Evolutionary conservation across 2,329 filamentous ascomycete species (phyloP).

Genomic region (Arachnopeziza araneosa): DNA sequence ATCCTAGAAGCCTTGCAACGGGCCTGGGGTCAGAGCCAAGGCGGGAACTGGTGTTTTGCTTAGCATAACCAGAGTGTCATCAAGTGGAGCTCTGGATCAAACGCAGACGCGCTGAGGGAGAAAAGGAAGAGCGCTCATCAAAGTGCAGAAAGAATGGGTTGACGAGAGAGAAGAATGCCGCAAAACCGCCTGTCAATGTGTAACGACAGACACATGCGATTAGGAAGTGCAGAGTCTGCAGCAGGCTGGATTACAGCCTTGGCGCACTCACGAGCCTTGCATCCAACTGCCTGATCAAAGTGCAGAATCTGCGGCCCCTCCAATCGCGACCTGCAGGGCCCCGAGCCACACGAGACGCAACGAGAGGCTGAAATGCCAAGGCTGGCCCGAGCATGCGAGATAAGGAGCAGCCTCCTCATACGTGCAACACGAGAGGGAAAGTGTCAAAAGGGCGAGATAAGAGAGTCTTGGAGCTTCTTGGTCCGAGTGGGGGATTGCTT

Average conservation of each 20-base stretch:
- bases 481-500: neutral
- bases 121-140: neutral
- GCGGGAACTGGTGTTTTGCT: neutral
- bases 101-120: neutral
- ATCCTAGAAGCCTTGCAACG: neutral
- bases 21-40: neutral
- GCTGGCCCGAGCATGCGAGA: neutral
- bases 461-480: neutral
- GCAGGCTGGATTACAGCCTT: neutral
- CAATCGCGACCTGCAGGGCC: neutral
- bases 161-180: neutral
- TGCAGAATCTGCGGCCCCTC: neutral
- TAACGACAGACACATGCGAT: no score
- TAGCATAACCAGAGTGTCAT: neutral
- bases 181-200: no score
- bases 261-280: neutral
- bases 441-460: neutral
- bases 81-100: neutral
- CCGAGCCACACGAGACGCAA: neutral
- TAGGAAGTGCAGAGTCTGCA: neutral
- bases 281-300: neutral
- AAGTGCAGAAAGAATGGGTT: neutral
- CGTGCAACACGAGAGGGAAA: neutral
- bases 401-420: neutral
- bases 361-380: neutral